Evolutionary conservation across 2,329 filamentous ascomycete genomes (phyloP).

Genomic region (Hypoxylon sp.): DNA sequence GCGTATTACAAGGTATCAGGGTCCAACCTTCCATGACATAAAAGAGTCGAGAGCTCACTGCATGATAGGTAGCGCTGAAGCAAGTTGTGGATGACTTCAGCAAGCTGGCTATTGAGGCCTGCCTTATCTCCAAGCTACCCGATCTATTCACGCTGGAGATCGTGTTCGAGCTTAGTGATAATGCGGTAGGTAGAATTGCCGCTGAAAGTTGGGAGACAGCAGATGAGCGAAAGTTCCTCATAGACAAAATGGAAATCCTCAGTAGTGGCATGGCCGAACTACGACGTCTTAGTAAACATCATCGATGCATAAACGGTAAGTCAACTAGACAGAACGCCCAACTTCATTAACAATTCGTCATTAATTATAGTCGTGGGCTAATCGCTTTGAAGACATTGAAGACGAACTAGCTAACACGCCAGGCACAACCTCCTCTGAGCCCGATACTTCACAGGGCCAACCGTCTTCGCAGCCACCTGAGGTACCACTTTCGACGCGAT

Average conservation of each 20-base stretch:
- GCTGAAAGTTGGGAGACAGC: slow-evolving; percentile 38
- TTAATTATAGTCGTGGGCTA: background rate
- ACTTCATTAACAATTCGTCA: background rate
- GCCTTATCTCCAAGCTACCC: slow-evolving; percentile 51
- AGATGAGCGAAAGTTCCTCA: slow-evolving; percentile 37
- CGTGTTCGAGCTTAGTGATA: slow-evolving; percentile 40
- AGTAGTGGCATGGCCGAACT: slow-evolving; percentile 33
- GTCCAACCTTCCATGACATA: background rate
- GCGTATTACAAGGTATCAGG: slow-evolving; percentile 46
- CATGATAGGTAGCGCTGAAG: slow-evolving; percentile 53
- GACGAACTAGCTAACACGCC: too few relatives aligned
- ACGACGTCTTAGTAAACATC: slow-evolving; percentile 32
- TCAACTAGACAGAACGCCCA: background rate
- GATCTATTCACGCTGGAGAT: slow-evolving; percentile 40
- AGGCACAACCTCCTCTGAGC: too few relatives aligned
- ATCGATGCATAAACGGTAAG: slow-evolving; percentile 27
- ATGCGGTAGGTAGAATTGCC: slow-evolving; percentile 32
- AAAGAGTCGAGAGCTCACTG: background rate
- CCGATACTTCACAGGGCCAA: too few relatives aligned
- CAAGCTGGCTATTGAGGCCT: slow-evolving; percentile 53
- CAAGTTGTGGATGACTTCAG: slow-evolving; percentile 55
- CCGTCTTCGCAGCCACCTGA: too few relatives aligned
- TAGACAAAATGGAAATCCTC: slow-evolving; percentile 43
- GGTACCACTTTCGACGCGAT: too few relatives aligned
- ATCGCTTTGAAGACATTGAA: background rate